These are phyloP conservation scores for Pisolithus sp. DNA, from an alignment of 768 basidiomycete species.

Conservation along the genomic window DNA sequence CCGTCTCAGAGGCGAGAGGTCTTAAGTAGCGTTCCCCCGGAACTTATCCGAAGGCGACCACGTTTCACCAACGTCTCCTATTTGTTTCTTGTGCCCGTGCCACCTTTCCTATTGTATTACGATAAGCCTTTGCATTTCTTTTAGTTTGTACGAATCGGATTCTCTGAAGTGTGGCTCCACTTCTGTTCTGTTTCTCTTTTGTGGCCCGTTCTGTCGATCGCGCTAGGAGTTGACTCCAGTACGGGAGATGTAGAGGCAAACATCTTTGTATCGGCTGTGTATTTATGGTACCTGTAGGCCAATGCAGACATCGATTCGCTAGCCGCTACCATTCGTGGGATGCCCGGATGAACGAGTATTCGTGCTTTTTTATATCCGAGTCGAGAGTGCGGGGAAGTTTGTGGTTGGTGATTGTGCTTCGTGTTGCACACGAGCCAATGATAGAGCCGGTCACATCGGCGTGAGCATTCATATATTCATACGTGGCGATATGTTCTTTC, in stretches of 20 bases:
- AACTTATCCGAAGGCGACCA: background rate
- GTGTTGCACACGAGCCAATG: too few relatives aligned
- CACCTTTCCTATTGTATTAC: conserved; percentile 12
- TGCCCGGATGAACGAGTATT: too few relatives aligned
- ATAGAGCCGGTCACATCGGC: too few relatives aligned
- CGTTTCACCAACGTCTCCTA: background rate
- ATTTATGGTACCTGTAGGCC: conserved; percentile 14
- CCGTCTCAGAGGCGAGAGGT: conserved; percentile 81
- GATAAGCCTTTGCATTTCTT: conserved; percentile 14
- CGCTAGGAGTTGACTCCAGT: background rate
- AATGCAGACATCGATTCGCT: conserved; percentile 9
- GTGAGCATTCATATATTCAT: too few relatives aligned
- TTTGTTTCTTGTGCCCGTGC: conserved; percentile 13
- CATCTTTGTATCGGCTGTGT: conserved; percentile 23
- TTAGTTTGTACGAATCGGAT: conserved; percentile 26
- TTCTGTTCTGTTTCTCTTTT: background rate
- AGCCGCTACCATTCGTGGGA: too few relatives aligned
- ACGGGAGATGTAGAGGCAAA: conserved; percentile 18
- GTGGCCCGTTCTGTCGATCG: background rate
- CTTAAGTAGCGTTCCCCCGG: conserved; percentile 35
- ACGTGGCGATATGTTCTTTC: too few relatives aligned
- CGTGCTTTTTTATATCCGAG: too few relatives aligned
- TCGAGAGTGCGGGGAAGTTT: too few relatives aligned
- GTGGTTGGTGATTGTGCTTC: too few relatives aligned
- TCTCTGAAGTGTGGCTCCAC: background rate